Percentiles rank a stretch among this genome's conserved stretches.
These are phyloP conservation scores for Plasmodium yoelii DNA, from an alignment of 169 alveolate species.

Conservation along the genomic window DNA sequence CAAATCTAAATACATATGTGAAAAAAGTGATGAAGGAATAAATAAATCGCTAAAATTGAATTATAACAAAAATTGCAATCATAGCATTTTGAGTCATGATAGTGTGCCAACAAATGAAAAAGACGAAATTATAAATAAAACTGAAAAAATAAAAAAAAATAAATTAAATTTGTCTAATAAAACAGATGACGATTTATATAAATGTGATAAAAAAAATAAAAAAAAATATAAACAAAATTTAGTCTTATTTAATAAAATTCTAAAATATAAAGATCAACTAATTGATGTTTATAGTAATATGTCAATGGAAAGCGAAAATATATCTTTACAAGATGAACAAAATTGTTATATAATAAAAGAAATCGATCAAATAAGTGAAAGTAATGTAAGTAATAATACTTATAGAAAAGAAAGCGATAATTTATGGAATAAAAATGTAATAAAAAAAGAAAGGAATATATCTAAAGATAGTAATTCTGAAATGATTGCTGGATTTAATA, in stretches of 20 bases:
- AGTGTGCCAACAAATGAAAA: neutral
- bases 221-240: conserved; percentile 42
- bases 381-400: too few relatives aligned
- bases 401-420: neutral
- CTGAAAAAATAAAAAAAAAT: neutral
- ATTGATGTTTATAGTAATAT: conserved; percentile 13
- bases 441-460: neutral
- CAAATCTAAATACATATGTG: too few relatives aligned
- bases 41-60: too few relatives aligned
- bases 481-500: neutral
- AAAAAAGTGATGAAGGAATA: too few relatives aligned
- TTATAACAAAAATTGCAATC: too few relatives aligned
- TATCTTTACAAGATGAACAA: neutral
- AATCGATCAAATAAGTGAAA: too few relatives aligned
- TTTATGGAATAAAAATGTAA: conserved; percentile 18
- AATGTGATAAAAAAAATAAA: neutral
- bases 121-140: neutral
- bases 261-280: conserved; percentile 46
- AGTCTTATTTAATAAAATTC: conserved; percentile 34
- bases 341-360: neutral
- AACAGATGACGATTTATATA: too few relatives aligned
- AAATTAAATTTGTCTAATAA: neutral
- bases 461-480: neutral
- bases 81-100: neutral
- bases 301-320: neutral